Evolutionary conservation across 108 stramenopile genomes (phyloP), one percentile per base, ranked within the genome.

Genomic region (Epithemia pelagica): DNA sequence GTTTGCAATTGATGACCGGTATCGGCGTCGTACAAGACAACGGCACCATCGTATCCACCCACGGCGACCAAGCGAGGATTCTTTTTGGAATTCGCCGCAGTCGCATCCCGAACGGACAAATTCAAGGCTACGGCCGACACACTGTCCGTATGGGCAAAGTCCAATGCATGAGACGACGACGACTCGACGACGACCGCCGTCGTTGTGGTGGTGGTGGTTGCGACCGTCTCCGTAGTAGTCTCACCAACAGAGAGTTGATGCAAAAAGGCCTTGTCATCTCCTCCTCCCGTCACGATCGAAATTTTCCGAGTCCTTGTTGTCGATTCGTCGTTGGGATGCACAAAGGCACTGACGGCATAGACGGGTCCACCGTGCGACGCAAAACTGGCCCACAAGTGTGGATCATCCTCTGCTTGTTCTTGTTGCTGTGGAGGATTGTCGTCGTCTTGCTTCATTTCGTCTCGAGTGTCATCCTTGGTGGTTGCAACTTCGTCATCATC

Each of bases 191-290:
- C 15, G 15, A 15, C 37, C 37, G 37, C 15, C 10, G 37, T 46
- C 0, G 74, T 72, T 53, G 37, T 18, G 20, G 10, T 28, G 7
- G 25, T 21, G 27, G 62, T 32, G 22, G 46, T 25, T 0, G 56
- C 51, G 23, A 55, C 37, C 0, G 58, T 62, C 15, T 5, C 15
- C 1, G 69, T 1, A 28, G 55, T 25, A 2, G 70, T 68, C 2
- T 32, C 56, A 32, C 58, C 69, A 7, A 32, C 54, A 28, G 60
- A 25, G 0, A 86, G 30, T 20, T 65, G 54, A 70, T 95, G 94
- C 25, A 95, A 59, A 64, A 84, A 98, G 18, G 91, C 94, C 60
- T 76, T 85, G 81, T 98, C 97, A 64, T 98, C 97, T 3, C 95
- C 97, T 0, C 92, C 96, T 37, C 97, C 97, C 23, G 82, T 85